Base-by-base conservation (phyloP, 441 rosid species). In the Corymbia calophylla region DNA sequence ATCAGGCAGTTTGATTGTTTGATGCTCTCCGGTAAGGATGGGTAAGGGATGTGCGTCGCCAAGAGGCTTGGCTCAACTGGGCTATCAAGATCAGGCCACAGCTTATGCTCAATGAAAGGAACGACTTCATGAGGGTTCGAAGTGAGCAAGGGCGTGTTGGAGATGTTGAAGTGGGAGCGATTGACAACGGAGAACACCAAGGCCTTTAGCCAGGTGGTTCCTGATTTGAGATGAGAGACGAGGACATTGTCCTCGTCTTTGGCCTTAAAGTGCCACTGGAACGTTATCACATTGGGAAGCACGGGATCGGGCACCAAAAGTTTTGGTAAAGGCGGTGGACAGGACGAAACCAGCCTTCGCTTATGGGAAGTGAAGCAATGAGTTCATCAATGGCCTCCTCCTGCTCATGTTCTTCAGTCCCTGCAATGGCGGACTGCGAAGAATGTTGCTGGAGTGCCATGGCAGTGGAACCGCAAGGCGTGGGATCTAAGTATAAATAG, bases 41-140 rank as follows among this genome's bases (percentile, higher is more conserved):
- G 64, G 3, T 58, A 58, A 25, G 64, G 64, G n/a, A 58, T 5
- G 64, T 58, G 64, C 11, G 6, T 58, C 0, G 64, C n/a, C 4
- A 58, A 58, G 14, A 58, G 64, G n/a, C 64, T 58, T 3, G 15
- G 64, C 5, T 58, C 64, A 5, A 12, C n/a, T 1, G 25, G 14
- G n/a, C 14, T 5, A 13, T 58, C n/a, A 10, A 58, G n/a, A 14
- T 58, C 5, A 14, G 64, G 14, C n/a, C 64, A 58, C n/a, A 58
- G 14, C 14, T 58, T 14, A 0, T 23, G 0, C 64, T 25, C 64
- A 13, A 58, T 13, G 14, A 23, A 58, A 58, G 1, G 64, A n/a
- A 58, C 64, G 5, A 25, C n/a, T 2, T 25, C 64, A 25, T 58
- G 64, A n/a, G 64, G 64, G n/a, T 58, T 58, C 14, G 0, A 25